These are phyloP conservation scores for Cenchrus fungigraminus DNA, from an alignment of 176 grass and related monocot species.

Conservation along the genomic window DNA sequence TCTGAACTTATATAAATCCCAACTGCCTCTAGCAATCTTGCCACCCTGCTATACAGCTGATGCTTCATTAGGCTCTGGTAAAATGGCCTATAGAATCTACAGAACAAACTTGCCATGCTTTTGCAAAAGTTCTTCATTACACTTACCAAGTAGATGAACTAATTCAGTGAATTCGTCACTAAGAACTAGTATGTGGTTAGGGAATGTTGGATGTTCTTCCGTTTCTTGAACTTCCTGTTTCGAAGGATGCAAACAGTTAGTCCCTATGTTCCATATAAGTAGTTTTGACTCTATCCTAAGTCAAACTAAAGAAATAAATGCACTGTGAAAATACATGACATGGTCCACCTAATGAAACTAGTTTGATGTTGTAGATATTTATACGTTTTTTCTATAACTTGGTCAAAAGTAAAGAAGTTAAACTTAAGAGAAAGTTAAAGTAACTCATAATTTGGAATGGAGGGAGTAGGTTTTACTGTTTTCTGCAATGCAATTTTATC, in stretches of 20 bases:
- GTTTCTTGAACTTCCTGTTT: not conserved
- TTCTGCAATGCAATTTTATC: not conserved
- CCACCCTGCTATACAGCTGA: not conserved
- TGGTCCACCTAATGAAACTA: too few relatives aligned
- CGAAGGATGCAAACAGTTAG: not conserved
- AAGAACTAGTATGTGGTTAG: not conserved
- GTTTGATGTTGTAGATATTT: too few relatives aligned
- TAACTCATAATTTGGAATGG: too few relatives aligned
- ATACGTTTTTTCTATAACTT: too few relatives aligned
- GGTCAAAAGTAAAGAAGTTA: too few relatives aligned
- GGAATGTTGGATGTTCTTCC: not conserved
- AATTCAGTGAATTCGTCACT: not conserved
- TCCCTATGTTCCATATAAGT: not conserved
- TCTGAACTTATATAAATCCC: not conserved
- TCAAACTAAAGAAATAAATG: too few relatives aligned
- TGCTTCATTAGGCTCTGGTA: not conserved
- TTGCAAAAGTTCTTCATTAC: not conserved
- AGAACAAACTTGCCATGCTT: not conserved
- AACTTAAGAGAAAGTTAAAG: too few relatives aligned
- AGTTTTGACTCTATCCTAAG: too few relatives aligned
- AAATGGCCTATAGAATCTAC: not conserved
- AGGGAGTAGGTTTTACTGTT: not conserved
- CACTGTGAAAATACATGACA: too few relatives aligned
- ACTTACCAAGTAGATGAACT: constrained; percentile 1
- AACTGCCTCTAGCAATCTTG: not conserved